phyloP scores from a whole-genome alignment of 2,329 filamentous ascomycete genomes.

The Penicillium sp. region DNA sequence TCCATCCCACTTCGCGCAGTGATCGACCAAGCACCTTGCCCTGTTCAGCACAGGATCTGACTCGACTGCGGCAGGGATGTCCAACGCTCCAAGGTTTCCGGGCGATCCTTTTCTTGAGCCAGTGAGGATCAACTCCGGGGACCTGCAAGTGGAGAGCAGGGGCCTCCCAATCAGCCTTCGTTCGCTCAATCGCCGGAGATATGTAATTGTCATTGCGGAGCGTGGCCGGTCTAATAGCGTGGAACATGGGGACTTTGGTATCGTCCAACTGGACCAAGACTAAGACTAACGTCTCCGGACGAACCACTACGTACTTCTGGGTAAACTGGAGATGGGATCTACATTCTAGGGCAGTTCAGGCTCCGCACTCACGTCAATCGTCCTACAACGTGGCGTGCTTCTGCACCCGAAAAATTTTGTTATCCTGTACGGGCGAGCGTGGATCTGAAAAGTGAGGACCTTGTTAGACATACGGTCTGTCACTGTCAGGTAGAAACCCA shows the following conservation, averaged over 20 bases:
- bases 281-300: not conserved
- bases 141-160: not conserved
- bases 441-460: not conserved
- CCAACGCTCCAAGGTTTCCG: conserved; percentile 3
- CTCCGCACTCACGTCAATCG: conserved; percentile 8
- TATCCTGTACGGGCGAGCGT: conserved; percentile 1
- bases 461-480: not conserved
- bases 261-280: too few species aligned
- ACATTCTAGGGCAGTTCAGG: not conserved
- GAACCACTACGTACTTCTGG: not conserved
- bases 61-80: not conserved
- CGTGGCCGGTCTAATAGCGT: not conserved
- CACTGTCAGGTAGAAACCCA: not conserved
- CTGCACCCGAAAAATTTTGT: conserved; percentile 7
- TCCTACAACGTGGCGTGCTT: conserved; percentile 9
- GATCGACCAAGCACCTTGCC: conserved; percentile 2
- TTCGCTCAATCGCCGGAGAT: not conserved
- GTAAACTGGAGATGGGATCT: not conserved
- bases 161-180: too few species aligned
- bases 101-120: not conserved
- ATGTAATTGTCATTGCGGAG: not conserved
- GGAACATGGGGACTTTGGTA: not conserved
- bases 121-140: not conserved
- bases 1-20: conserved; percentile 2
- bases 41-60: conserved; percentile 5